Conservation (phyloP, 345 rosid species). For the Barbarea vulgaris region DNA sequence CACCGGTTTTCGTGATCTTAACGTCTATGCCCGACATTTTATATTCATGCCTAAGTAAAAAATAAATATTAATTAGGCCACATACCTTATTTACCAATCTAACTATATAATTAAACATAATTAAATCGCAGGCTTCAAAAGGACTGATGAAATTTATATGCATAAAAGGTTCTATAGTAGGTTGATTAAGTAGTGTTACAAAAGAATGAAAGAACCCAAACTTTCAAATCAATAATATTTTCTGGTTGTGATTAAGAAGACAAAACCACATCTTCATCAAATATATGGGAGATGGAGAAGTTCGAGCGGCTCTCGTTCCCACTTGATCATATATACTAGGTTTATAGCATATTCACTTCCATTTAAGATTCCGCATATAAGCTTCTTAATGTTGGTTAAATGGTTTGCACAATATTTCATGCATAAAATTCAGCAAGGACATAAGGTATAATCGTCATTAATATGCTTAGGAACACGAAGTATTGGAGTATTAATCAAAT, state of each 20-base stretch:
- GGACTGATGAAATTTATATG: constrained; percentile 14
- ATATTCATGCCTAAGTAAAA: constrained; percentile 1
- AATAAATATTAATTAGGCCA: not conserved
- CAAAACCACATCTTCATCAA: constrained; percentile 23
- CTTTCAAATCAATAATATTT: not conserved
- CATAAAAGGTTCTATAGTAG: not conserved
- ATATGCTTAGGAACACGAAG: constrained; percentile 23
- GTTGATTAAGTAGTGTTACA: not conserved
- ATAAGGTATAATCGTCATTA: constrained; percentile 37
- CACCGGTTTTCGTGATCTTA: constrained; percentile 32
- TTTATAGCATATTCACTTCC: not conserved
- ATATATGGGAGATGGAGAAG: constrained; percentile 15
- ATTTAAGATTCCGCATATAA: constrained; percentile 24
- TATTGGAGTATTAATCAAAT: constrained; percentile 29
- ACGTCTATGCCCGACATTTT: constrained; percentile 30
- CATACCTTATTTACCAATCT: not conserved
- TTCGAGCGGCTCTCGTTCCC: constrained; percentile 31
- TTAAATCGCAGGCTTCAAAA: constrained; percentile 1
- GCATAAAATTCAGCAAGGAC: constrained; percentile 40
- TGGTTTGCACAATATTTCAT: constrained; percentile 32
- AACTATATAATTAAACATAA: constrained; percentile 10
- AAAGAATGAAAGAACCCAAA: not conserved
- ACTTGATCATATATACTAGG: constrained; percentile 18
- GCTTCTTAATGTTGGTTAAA: constrained; percentile 20
- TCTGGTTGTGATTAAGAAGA: constrained; percentile 17